Conservation (phyloP, 768 basidiomycete species). For the Inosperma sp. region DNA sequence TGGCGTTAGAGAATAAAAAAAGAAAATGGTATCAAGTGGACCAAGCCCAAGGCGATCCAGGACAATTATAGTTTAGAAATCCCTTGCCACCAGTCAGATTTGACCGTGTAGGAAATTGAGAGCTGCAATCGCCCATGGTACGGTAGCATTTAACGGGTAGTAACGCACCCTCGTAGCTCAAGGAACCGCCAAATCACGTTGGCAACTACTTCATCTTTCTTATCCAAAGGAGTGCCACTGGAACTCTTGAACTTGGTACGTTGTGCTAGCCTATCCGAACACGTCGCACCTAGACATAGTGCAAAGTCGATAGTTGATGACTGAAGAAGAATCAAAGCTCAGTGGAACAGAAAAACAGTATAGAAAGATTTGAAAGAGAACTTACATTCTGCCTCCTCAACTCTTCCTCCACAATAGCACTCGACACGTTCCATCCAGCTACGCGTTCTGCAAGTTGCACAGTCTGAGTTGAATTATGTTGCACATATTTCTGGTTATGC, state of each 20-base stretch:
- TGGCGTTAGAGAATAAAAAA: slow-evolving; percentile 11
- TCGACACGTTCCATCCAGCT: slow-evolving; percentile 84
- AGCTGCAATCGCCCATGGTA: too few relatives aligned
- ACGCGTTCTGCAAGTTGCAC: slow-evolving; percentile 86
- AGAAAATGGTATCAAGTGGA: slow-evolving; percentile 6
- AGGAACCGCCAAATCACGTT: slow-evolving; percentile 99
- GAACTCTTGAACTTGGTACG: slow-evolving; percentile 73
- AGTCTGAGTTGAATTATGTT: slow-evolving; percentile 75
- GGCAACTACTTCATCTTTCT: slow-evolving; percentile 97
- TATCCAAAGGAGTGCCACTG: slow-evolving; percentile 61
- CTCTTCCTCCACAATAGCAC: slow-evolving; percentile 86
- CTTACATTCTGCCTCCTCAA: slow-evolving; percentile 93
- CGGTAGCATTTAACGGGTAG: too few relatives aligned
- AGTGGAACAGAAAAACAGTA: slow-evolving; percentile 11
- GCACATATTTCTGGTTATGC: slow-evolving; percentile 52
- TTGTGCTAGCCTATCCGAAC: slow-evolving; percentile 69
- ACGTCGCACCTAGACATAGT: slow-evolving; percentile 88
- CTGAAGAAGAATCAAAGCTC: slow-evolving; percentile 36
- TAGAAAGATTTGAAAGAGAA: too few relatives aligned
- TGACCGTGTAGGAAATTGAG: too few relatives aligned
- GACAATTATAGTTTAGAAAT: slow-evolving; percentile 11
- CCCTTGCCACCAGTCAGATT: too few relatives aligned
- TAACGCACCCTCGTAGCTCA: slow-evolving; percentile 89
- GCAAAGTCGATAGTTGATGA: slow-evolving; percentile 97
- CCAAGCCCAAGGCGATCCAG: slow-evolving; percentile 1